These are phyloP conservation scores for Colletotrichum sp. DNA, from an alignment of 2,329 filamentous ascomycete species.

Conservation along the genomic window DNA sequence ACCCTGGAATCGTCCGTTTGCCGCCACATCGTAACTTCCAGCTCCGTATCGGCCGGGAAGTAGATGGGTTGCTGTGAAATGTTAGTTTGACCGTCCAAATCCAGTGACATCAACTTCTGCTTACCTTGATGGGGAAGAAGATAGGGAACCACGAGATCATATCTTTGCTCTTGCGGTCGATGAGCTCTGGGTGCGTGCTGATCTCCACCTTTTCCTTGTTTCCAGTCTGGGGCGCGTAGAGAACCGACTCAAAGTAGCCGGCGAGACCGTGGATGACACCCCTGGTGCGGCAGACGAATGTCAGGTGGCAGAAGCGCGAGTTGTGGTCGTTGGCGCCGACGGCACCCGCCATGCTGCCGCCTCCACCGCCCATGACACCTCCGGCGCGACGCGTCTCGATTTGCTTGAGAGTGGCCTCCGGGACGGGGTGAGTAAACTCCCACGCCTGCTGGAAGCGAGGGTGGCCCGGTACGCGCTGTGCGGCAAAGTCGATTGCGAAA, in stretches of 20 bases:
- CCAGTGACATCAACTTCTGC: slow-evolving; percentile 25
- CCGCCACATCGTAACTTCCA: slow-evolving; percentile 94
- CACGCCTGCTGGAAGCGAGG: slow-evolving; percentile 76
- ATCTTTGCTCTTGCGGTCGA: slow-evolving; percentile 89
- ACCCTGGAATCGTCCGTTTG: slow-evolving; percentile 95
- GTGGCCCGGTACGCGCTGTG: slow-evolving; percentile 57
- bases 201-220: slow-evolving; percentile 72
- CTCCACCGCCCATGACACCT: slow-evolving; percentile 69
- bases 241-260: slow-evolving; percentile 95
- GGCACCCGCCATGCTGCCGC: slow-evolving; percentile 74
- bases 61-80: slow-evolving; percentile 76
- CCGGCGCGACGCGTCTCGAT: slow-evolving; percentile 63
- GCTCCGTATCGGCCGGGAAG: slow-evolving; percentile 81
- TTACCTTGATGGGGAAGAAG: slow-evolving; percentile 92
- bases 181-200: slow-evolving; percentile 89
- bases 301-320: slow-evolving; percentile 75
- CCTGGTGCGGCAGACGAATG: slow-evolving; percentile 77
- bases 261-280: slow-evolving; percentile 90
- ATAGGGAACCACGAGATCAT: slow-evolving; percentile 99
- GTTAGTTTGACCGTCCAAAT: neutral
- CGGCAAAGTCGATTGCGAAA: slow-evolving; percentile 85
- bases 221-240: slow-evolving; percentile 67
- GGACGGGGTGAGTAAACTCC: slow-evolving; percentile 81
- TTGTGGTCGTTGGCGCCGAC: slow-evolving; percentile 93
- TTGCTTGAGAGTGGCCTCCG: slow-evolving; percentile 58